Evolutionary conservation across 768 basidiomycete genomes (phyloP).

Genomic region (Lepiota venenata): DNA sequence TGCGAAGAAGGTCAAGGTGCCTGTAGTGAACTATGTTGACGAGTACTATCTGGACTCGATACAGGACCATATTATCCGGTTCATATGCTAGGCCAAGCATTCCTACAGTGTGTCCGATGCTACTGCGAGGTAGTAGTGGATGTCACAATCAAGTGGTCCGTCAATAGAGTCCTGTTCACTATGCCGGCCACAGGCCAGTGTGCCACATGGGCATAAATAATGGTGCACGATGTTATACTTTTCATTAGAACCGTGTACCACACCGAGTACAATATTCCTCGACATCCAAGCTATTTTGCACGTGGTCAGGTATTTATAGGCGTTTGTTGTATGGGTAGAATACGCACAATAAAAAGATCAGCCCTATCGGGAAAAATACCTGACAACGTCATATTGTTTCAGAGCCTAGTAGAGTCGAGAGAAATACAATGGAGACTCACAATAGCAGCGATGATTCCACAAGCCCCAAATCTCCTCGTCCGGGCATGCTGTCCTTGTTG

Average conservation of each 20-base stretch:
- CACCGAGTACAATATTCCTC: constrained; percentile 8
- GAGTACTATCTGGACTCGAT: background rate
- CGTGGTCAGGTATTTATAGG: background rate
- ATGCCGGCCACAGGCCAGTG: background rate
- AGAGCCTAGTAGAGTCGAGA: background rate
- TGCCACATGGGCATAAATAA: background rate
- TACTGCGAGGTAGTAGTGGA: no score
- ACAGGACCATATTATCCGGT: background rate
- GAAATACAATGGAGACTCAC: constrained; percentile 15
- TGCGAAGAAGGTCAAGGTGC: background rate
- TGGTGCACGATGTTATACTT: no score
- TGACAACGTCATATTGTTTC: background rate
- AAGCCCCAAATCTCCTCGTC: constrained; percentile 19
- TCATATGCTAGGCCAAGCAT: background rate
- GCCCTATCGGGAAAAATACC: constrained; percentile 9
- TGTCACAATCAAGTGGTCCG: no score
- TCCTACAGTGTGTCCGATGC: no score
- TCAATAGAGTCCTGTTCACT: no score
- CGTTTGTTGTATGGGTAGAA: background rate
- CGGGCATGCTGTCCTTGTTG: constrained; percentile 19
- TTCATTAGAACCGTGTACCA: background rate
- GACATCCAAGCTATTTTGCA: constrained; percentile 5
- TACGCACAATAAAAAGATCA: constrained; percentile 7
- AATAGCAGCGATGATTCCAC: constrained; percentile 23
- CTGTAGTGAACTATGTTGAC: background rate